phyloP scores from a whole-genome alignment of 352 stramenopile species.

The Phytophthora parvispora region DNA sequence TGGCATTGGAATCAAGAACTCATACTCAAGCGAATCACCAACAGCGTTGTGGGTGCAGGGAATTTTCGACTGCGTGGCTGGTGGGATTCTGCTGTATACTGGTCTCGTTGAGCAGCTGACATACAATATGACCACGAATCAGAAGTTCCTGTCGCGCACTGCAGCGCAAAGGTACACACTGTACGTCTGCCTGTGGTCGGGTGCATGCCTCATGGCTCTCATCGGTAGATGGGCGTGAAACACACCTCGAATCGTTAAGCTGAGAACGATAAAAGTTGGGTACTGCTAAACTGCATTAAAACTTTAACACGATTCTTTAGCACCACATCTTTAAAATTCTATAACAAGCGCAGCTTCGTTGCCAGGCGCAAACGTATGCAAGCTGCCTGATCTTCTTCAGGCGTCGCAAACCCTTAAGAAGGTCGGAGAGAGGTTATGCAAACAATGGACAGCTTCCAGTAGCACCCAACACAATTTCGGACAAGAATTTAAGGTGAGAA shows the following conservation, averaged over 20 bases:
- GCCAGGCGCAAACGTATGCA: too few relatives aligned
- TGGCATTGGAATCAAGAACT: slow-evolving; percentile 61
- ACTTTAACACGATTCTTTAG: too few relatives aligned
- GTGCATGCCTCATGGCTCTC: slow-evolving; percentile 64
- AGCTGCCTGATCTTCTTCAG: too few relatives aligned
- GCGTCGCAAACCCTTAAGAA: too few relatives aligned
- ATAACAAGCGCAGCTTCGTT: too few relatives aligned
- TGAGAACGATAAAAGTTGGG: too few relatives aligned
- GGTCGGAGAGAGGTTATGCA: too few relatives aligned
- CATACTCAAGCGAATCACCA: slow-evolving; percentile 54
- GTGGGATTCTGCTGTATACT: slow-evolving; percentile 79
- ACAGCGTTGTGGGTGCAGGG: slow-evolving; percentile 72
- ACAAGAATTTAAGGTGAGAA: not conserved
- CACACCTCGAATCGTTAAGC: too few relatives aligned
- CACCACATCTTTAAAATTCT: too few relatives aligned
- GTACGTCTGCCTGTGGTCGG: slow-evolving; percentile 55
- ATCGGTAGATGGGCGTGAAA: slow-evolving; percentile 78
- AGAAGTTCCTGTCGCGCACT: slow-evolving; percentile 48
- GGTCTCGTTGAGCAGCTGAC: slow-evolving; percentile 74
- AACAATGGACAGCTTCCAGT: not conserved
- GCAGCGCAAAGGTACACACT: slow-evolving; percentile 41
- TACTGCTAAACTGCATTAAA: too few relatives aligned
- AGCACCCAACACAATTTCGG: not conserved
- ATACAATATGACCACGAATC: slow-evolving; percentile 76
- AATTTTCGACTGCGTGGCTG: slow-evolving; percentile 70